Percentiles rank a stretch among this genome's conserved stretches.
These are phyloP conservation scores for Metschnikowia dekortorum DNA, from an alignment of 805 yeast genomes.

Conservation along the genomic window DNA sequence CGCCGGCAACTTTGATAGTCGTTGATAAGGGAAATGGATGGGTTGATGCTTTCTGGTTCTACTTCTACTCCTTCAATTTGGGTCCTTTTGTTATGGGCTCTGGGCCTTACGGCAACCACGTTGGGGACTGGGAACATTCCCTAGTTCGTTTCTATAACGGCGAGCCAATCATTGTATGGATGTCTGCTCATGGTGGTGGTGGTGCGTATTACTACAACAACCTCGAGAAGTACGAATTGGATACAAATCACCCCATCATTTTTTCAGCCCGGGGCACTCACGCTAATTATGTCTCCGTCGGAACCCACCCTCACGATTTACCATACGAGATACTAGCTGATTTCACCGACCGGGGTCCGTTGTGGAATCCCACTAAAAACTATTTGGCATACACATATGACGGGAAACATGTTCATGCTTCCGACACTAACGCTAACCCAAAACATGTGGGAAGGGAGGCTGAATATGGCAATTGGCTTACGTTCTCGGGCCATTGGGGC, in stretches of 20 bases:
- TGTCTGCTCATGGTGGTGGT: conserved; percentile 98
- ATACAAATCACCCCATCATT: conserved; percentile 58
- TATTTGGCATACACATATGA: conserved; percentile 78
- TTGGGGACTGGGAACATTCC: conserved; percentile 98
- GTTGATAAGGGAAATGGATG: conserved; percentile 93
- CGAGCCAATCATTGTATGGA: conserved; percentile 80
- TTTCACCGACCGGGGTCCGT: conserved; percentile 90
- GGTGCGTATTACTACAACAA: conserved; percentile 79
- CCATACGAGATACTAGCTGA: conserved; percentile 90
- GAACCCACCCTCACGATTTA: conserved; percentile 92
- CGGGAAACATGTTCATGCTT: conserved; percentile 48
- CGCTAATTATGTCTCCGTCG: conserved; percentile 94
- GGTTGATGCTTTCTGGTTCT: conserved; percentile 96
- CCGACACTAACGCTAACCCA: conserved; percentile 35
- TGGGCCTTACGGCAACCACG: conserved; percentile 96
- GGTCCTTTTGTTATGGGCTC: conserved; percentile 98
- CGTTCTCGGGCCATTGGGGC: conserved; percentile 86
- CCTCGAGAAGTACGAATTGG: conserved; percentile 55
- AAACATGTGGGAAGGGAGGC: conserved; percentile 50
- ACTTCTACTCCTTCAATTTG: conserved; percentile 86
- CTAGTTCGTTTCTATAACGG: conserved; percentile 81
- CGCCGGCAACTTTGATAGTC: conserved; percentile 77
- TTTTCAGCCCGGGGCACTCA: conserved; percentile 95
- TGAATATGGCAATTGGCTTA: conserved; percentile 70
- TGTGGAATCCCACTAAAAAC: conserved; percentile 91